Conservation (phyloP, 441 rosid genomes). For the Euphorbia corollata region DNA sequence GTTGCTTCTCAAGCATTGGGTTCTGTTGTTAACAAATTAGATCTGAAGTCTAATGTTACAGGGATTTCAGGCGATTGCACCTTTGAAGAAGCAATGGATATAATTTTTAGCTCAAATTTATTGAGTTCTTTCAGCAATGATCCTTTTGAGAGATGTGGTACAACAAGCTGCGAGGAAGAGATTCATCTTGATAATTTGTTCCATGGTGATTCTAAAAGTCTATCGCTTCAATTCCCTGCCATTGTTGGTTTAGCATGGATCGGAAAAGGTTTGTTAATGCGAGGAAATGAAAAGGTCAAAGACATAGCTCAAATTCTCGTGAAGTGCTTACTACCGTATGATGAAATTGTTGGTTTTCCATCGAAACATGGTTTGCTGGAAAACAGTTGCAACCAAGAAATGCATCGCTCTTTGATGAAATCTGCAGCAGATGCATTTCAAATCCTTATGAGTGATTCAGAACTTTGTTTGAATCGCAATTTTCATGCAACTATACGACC, state of each 20-base stretch:
- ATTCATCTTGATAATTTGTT: constrained; percentile 29
- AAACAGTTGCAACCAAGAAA: constrained; percentile 24
- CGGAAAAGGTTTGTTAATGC: constrained; percentile 87
- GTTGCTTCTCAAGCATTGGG: constrained; percentile 82
- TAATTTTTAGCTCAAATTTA: constrained; percentile 36
- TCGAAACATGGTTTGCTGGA: constrained; percentile 19
- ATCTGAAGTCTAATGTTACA: constrained; percentile 28
- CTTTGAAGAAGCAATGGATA: constrained; percentile 61
- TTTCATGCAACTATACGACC: constrained; percentile 73
- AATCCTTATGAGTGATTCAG: constrained; percentile 71
- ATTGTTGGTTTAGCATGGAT: constrained; percentile 81
- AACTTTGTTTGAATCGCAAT: constrained; percentile 53
- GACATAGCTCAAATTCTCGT: constrained; percentile 51
- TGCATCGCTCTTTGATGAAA: constrained; percentile 40
- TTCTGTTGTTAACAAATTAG: constrained; percentile 68
- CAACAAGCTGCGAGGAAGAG: constrained; percentile 28
- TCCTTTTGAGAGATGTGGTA: constrained; percentile 26
- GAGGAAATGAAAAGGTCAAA: constrained; percentile 68
- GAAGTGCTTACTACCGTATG: constrained; percentile 46
- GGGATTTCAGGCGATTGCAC: constrained; percentile 33
- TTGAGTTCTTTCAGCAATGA: constrained; percentile 16
- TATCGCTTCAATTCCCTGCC: constrained; percentile 43
- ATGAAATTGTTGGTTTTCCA: constrained; percentile 21
- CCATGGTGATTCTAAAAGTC: constrained; percentile 30
- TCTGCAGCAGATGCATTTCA: constrained; percentile 78